Evolutionary conservation across 2,329 filamentous ascomycete species (phyloP).

Genomic region (Aspergillus ibericus): DNA sequence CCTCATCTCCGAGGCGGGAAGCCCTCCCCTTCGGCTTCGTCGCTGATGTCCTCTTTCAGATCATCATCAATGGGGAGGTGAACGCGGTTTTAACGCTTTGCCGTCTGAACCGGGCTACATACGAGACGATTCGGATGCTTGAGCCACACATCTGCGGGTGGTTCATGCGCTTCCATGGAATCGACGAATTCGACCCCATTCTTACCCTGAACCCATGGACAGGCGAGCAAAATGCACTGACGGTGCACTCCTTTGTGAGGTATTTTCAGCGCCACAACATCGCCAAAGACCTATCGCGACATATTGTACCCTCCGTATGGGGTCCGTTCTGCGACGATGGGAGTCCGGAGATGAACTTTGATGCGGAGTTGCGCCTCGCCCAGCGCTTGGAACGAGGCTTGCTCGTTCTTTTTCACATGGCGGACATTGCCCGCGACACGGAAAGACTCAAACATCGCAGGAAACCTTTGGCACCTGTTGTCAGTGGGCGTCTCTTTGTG

Average conservation of each 20-base stretch:
- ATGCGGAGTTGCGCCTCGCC: slow-evolving; percentile 27
- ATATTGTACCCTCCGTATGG: slow-evolving; percentile 30
- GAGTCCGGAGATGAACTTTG: slow-evolving; percentile 25
- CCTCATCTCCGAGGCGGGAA: slow-evolving; percentile 9
- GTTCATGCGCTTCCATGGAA: slow-evolving; percentile 48
- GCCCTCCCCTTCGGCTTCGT: slow-evolving; percentile 24
- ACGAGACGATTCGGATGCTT: slow-evolving; percentile 26
- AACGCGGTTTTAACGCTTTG: slow-evolving; percentile 24
- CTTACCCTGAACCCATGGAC: slow-evolving; percentile 43
- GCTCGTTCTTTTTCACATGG: slow-evolving; percentile 32
- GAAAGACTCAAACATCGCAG: slow-evolving; percentile 14
- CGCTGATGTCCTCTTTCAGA: slow-evolving; percentile 31
- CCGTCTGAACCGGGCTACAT: slow-evolving; percentile 28
- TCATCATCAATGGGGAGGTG: slow-evolving; percentile 29
- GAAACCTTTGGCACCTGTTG: slow-evolving; percentile 12
- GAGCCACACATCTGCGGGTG: slow-evolving; percentile 29
- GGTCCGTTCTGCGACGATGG: slow-evolving; percentile 27
- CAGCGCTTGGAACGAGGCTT: slow-evolving; percentile 28
- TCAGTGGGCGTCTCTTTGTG: slow-evolving; percentile 19
- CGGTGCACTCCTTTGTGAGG: slow-evolving; percentile 23
- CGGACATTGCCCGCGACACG: slow-evolving; percentile 24
- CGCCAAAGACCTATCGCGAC: slow-evolving; percentile 21
- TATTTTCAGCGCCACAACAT: slow-evolving; percentile 25
- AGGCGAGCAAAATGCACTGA: slow-evolving; percentile 22
- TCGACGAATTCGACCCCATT: slow-evolving; percentile 58